A percentile compares a stretch with the other conserved stretches of the same genome.
Conservation (phyloP, 176 grass and related monocot species). For the Chrysopogon serrulatus region DNA sequence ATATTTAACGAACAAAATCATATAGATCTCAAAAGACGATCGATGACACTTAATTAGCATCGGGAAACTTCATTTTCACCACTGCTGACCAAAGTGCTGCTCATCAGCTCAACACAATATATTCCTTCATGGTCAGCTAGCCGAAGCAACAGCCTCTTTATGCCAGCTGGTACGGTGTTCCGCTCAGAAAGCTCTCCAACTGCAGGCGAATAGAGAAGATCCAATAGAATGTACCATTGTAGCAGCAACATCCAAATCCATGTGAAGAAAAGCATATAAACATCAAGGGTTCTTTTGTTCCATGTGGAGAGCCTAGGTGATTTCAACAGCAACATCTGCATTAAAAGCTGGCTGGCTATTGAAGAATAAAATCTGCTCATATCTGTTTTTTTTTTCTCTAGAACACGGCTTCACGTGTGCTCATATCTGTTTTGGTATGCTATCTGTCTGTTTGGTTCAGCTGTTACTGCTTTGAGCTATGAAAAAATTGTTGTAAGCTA, state of each 20-base stretch:
- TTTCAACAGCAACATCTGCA: constrained; percentile 1
- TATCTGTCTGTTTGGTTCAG: too few relatives aligned
- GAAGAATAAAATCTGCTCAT: constrained; percentile 33
- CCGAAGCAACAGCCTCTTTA: background rate
- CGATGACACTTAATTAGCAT: background rate
- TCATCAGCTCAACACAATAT: background rate
- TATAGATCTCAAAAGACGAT: background rate
- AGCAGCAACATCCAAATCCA: constrained; percentile 11
- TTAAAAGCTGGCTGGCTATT: background rate
- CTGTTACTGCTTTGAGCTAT: too few relatives aligned
- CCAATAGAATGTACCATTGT: constrained; percentile 40
- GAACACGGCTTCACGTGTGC: too few relatives aligned
- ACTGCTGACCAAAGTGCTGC: background rate
- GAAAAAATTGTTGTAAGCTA: too few relatives aligned
- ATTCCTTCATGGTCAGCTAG: background rate
- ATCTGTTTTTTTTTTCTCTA: too few relatives aligned
- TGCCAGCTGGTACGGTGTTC: background rate
- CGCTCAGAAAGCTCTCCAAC: background rate
- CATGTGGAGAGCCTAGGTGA: constrained; percentile 13
- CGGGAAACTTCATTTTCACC: constrained; percentile 2
- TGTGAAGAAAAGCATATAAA: background rate
- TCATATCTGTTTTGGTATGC: background rate
- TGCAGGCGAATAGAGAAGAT: constrained; percentile 24
- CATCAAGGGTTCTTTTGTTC: background rate
- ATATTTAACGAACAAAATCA: background rate